Evolutionary conservation across 2,329 filamentous ascomycete genomes (phyloP), one percentile per base, ranked within the genome.

Genomic region (Pestalotiopsis fici): DNA sequence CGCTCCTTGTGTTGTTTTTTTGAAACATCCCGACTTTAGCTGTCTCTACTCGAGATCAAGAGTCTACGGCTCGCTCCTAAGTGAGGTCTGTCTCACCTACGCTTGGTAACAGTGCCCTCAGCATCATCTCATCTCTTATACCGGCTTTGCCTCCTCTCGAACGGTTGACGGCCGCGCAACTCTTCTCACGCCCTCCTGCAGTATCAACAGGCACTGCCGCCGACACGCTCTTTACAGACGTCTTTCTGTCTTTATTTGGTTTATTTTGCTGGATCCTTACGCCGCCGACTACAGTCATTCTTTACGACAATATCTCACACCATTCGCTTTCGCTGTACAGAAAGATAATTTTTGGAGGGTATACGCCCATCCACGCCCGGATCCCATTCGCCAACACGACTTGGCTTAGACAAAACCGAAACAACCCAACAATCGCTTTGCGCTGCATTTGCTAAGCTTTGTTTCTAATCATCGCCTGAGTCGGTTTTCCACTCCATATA

Each of bases 11-110:
- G 71, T 76, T 66, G 67, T 70, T 70, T 71, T 74, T 75, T 74
- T 77, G 73, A 74, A 76, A 75, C 74, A 77, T 75, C 73, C 64
- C 73, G 72, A 74, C 73, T 69, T 71, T 75, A 69, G 69, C 71
- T 77, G 76, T 77, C 74, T 77, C 75, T 77, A 69, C 37, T 68
- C 64, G 67, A 66, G 55, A 66, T 72, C 71, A 73, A 70, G 69
- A 76, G 69, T 69, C 74, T 71, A 72, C 68, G 72, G 69, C 72
- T 68, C 68, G 70, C 71, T 71, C 74, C 71, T 68, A 69, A 76
- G 75, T 77, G 76, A 75, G 74, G 66, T 72, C 67, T 78, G 76
- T 78, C 75, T 78, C 75, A 78, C 74, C 66, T 66, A 67, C 71
- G 68, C 71, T 72, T 71, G 71, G 69, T 69, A 67, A 72, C 71